These are phyloP conservation scores for Alternaria gansuensis DNA, from an alignment of 2,329 filamentous ascomycete species.

Conservation along the genomic window DNA sequence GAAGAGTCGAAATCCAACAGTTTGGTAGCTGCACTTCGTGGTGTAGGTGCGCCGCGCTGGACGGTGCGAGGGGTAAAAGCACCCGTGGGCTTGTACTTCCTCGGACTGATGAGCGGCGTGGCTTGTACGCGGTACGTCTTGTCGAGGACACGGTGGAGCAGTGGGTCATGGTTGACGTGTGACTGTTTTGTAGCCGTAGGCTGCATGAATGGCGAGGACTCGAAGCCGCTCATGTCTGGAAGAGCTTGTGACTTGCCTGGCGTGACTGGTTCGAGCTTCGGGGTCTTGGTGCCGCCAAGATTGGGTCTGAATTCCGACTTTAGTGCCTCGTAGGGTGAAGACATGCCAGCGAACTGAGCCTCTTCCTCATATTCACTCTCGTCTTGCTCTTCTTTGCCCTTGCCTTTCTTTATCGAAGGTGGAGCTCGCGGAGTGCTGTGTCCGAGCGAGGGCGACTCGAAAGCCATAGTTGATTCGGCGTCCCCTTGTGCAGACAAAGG, in stretches of 20 bases:
- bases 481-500: slow-evolving; percentile 49
- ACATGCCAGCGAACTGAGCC: slow-evolving; percentile 68
- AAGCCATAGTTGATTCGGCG: slow-evolving; percentile 68
- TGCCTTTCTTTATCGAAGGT: slow-evolving; percentile 30
- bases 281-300: slow-evolving; percentile 57
- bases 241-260: slow-evolving; percentile 49
- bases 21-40: slow-evolving; percentile 33
- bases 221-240: slow-evolving; percentile 55
- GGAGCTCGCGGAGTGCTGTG: slow-evolving; percentile 68
- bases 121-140: slow-evolving; percentile 95
- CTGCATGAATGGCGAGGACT: slow-evolving; percentile 63
- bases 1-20: slow-evolving; percentile 53
- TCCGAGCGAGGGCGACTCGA: slow-evolving; percentile 66
- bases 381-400: slow-evolving; percentile 19
- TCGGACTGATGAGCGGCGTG: slow-evolving; percentile 79
- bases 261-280: slow-evolving; percentile 47
- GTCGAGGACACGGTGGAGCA: slow-evolving; percentile 91
- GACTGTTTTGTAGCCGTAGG: slow-evolving; percentile 46
- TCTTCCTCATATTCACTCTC: slow-evolving; percentile 35
- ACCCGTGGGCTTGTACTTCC: slow-evolving; percentile 55
- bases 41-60: slow-evolving; percentile 39
- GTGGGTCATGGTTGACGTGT: slow-evolving; percentile 69
- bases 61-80: slow-evolving; percentile 52
- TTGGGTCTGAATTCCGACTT: slow-evolving; percentile 74
- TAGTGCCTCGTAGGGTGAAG: slow-evolving; percentile 79